phyloP scores from a whole-genome alignment of 169 alveolate species.

The Plasmodium relictum region DNA sequence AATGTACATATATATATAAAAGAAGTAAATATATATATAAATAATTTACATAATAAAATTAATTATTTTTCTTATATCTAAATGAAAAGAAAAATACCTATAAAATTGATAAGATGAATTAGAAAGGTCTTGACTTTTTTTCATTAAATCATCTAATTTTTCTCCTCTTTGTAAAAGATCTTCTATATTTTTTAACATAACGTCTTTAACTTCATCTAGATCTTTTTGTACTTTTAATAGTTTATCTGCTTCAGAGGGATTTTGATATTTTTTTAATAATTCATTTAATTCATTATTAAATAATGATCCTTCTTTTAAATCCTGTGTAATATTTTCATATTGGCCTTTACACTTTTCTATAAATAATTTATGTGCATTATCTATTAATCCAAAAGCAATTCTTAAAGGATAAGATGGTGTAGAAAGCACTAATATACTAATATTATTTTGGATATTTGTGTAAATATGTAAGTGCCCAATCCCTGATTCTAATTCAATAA shows the following conservation, averaged over 20 bases:
- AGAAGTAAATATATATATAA: neutral
- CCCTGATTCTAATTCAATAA: constrained; percentile 90
- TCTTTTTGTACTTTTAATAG: constrained; percentile 93
- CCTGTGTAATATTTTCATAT: constrained; percentile 52
- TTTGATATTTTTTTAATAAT: constrained; percentile 90
- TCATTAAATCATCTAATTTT: constrained; percentile 94
- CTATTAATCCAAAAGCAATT: constrained; percentile 87
- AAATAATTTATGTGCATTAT: constrained; percentile 62
- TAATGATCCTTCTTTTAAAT: constrained; percentile 82
- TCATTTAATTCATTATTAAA: constrained; percentile 88
- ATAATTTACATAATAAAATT: neutral
- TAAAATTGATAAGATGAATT: constrained; percentile 81
- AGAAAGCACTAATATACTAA: constrained; percentile 80
- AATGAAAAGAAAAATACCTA: constrained; percentile 15
- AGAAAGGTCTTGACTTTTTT: constrained; percentile 92
- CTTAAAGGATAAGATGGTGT: constrained; percentile 88
- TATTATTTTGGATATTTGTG: constrained; percentile 33
- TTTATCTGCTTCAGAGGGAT: constrained; percentile 95
- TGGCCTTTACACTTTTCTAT: constrained; percentile 23
- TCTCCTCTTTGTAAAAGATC: constrained; percentile 95
- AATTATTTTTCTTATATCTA: neutral
- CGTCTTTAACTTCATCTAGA: constrained; percentile 92
- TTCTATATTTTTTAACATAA: constrained; percentile 86
- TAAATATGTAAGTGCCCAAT: constrained; percentile 86
- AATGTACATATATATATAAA: constrained; percentile 5